A percentile compares a stretch with the other conserved stretches of the same genome.
These are phyloP conservation scores for Funneliformis geosporum DNA, from an alignment of 192 early-diverging fungal species.

Conservation along the genomic window DNA sequence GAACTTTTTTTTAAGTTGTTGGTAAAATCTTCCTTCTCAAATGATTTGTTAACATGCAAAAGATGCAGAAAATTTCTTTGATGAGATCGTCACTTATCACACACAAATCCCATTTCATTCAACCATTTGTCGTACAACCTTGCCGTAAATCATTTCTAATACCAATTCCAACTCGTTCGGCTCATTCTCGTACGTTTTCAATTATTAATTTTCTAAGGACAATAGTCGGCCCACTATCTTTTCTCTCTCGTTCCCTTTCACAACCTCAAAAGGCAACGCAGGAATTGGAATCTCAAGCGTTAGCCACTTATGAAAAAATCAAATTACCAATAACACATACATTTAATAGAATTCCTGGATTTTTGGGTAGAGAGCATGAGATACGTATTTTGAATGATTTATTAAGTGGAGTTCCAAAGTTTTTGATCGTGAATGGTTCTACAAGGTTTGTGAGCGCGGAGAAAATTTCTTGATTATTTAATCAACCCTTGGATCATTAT, in stretches of 20 bases:
- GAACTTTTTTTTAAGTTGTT: too few relatives aligned
- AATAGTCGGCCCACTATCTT: background rate
- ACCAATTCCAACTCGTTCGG: background rate
- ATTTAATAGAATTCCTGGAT: background rate
- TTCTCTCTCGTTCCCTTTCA: background rate
- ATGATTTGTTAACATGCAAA: too few relatives aligned
- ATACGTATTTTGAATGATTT: background rate
- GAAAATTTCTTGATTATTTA: background rate
- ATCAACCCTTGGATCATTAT: too few relatives aligned
- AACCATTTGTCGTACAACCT: background rate
- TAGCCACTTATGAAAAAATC: conserved; percentile 12
- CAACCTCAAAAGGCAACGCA: background rate
- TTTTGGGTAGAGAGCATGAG: conserved; percentile 5
- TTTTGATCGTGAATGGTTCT: background rate
- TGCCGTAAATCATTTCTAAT: background rate
- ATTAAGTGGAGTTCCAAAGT: background rate
- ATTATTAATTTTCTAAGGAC: background rate
- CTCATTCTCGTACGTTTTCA: background rate
- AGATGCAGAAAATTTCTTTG: too few relatives aligned
- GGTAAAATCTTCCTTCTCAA: too few relatives aligned
- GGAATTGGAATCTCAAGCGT: background rate
- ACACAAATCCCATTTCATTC: too few relatives aligned
- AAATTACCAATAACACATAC: conserved; percentile 5
- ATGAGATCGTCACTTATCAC: too few relatives aligned
- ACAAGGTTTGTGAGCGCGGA: background rate